phyloP scores from a whole-genome alignment of 768 basidiomycete genomes.

The Macrolepiota albuminosa region DNA sequence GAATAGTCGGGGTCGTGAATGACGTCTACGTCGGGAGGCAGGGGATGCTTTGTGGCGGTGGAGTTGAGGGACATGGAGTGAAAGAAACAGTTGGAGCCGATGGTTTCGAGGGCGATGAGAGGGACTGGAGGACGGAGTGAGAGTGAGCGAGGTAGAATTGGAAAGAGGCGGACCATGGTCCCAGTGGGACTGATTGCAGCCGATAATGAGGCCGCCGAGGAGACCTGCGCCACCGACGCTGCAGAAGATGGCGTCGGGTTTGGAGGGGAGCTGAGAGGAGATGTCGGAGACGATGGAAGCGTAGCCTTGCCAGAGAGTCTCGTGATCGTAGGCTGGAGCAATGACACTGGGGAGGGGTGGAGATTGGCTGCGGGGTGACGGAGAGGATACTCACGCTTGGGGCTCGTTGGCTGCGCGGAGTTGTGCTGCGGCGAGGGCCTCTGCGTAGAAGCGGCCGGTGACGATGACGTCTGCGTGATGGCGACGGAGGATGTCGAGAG shows the following conservation, averaged over 20 bases:
- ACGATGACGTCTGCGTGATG: slow-evolving; percentile 57
- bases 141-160: too few species aligned
- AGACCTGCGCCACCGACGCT: slow-evolving; percentile 75
- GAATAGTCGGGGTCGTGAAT: slow-evolving; percentile 36
- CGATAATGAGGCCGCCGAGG: slow-evolving; percentile 62
- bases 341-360: slow-evolving; percentile 40
- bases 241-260: slow-evolving; percentile 72
- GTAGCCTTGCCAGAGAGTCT: slow-evolving; percentile 70
- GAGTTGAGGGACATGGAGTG: slow-evolving; percentile 60
- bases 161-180: slow-evolving; percentile 47
- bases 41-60: slow-evolving; percentile 23
- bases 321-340: slow-evolving; percentile 70
- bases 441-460: slow-evolving; percentile 52
- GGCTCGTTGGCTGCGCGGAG: slow-evolving; percentile 37
- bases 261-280: slow-evolving; percentile 41
- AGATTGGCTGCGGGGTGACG: not conserved
- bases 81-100: slow-evolving; percentile 72
- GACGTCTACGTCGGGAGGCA: slow-evolving; percentile 38
- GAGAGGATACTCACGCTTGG: slow-evolving; percentile 43
- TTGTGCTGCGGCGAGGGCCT: slow-evolving; percentile 50
- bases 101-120: slow-evolving; percentile 63
- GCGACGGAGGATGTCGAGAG: slow-evolving; percentile 43
- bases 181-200: slow-evolving; percentile 64
- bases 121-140: slow-evolving; percentile 37
- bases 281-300: slow-evolving; percentile 71